A percentile compares a stretch with the other conserved stretches of the same genome.
Evolutionary conservation across 306 rosid genomes (phyloP).

Genomic region (Cucumis cinereus): DNA sequence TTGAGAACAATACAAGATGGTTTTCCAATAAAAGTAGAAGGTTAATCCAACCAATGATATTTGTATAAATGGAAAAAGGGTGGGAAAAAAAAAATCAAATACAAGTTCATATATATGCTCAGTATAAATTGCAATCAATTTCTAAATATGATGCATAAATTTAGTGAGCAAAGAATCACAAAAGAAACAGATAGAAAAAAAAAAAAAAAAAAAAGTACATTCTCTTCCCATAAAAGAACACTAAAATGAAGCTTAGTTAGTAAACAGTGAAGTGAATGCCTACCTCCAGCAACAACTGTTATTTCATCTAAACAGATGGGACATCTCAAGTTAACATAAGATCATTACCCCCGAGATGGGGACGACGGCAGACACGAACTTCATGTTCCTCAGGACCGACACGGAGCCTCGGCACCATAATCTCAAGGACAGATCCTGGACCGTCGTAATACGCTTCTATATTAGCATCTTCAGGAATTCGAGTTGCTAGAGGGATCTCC

Average conservation of each 20-base stretch:
- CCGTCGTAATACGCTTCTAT: constrained; percentile 88
- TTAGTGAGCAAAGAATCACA: constrained; percentile 2
- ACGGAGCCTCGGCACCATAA: constrained; percentile 78
- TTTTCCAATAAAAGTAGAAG: neutral
- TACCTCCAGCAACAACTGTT: constrained; percentile 7
- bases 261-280: constrained; percentile 18
- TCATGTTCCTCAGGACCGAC: constrained; percentile 82
- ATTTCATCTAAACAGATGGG: constrained; percentile 1
- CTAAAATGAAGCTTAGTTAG: constrained; percentile 20
- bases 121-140: constrained; percentile 3
- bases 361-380: constrained; percentile 87
- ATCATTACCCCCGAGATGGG: constrained; percentile 64
- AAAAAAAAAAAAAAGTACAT: neutral
- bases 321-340: constrained; percentile 57
- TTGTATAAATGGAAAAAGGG: neutral
- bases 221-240: neutral
- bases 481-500: constrained; percentile 66
- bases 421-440: constrained; percentile 88
- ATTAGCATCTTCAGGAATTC: constrained; percentile 88
- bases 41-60: neutral
- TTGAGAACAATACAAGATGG: neutral
- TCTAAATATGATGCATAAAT: neutral
- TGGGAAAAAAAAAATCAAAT: neutral
- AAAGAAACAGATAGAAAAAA: neutral
- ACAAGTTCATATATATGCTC: neutral